phyloP scores from a whole-genome alignment of 192 early-diverging fungal genomes.

The Rhizophagus sp. region DNA sequence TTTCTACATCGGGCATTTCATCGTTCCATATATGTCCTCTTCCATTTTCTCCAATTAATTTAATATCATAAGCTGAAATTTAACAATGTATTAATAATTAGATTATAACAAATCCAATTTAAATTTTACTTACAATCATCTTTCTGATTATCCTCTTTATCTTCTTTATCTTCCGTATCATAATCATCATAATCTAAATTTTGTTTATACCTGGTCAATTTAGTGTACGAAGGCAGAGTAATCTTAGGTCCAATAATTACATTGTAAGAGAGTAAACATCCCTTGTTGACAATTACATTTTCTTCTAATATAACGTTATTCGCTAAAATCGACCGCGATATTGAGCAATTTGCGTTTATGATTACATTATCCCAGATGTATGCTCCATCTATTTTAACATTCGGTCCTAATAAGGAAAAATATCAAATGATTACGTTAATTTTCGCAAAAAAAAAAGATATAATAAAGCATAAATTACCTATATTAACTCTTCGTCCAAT shows the following conservation, averaged over 20 bases:
- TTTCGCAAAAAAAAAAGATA: neutral
- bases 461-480: conserved; percentile 32
- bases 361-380: conserved; percentile 83
- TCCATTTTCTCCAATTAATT: conserved; percentile 56
- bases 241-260: conserved; percentile 76
- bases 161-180: conserved; percentile 40
- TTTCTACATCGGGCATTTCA: neutral
- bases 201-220: conserved; percentile 51
- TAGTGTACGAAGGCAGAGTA: conserved; percentile 63
- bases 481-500: conserved; percentile 85
- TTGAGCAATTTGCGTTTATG: conserved; percentile 66
- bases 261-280: conserved; percentile 68
- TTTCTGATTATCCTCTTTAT: conserved; percentile 14
- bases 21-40: conserved; percentile 64
- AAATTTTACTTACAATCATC: conserved; percentile 16
- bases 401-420: conserved; percentile 50
- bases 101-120: no score
- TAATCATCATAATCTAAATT: conserved; percentile 39
- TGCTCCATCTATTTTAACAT: conserved; percentile 76
- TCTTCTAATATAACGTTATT: conserved; percentile 66
- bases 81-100: no score
- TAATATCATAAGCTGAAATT: conserved; percentile 37
- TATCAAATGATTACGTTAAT: neutral
- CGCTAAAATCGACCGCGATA: conserved; percentile 77
- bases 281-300: conserved; percentile 66